Conservation (phyloP, 2,329 filamentous ascomycete species). For the Claviceps fusiformis region DNA sequence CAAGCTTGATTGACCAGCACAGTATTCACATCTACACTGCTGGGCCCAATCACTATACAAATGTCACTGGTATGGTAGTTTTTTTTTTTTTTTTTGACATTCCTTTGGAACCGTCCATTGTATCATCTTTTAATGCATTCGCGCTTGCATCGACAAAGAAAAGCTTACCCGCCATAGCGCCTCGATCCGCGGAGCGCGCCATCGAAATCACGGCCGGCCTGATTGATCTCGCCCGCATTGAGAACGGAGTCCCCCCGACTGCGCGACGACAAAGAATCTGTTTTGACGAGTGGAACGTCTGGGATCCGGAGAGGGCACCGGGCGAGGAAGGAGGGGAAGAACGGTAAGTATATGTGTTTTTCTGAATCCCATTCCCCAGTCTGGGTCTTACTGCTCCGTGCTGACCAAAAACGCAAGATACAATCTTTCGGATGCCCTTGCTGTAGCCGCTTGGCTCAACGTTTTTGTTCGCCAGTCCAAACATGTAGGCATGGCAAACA, state of each 20-base stretch:
- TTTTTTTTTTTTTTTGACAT: background rate
- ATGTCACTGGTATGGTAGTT: background rate
- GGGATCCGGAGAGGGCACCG: background rate
- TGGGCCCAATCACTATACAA: background rate
- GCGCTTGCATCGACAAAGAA: background rate
- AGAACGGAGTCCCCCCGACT: background rate
- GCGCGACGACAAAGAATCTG: background rate
- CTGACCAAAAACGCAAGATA: background rate
- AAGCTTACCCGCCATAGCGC: background rate
- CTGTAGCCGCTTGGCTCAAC: background rate
- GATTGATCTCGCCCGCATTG: background rate
- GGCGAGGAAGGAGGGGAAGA: background rate
- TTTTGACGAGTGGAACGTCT: constrained; percentile 1
- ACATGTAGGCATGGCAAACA: background rate
- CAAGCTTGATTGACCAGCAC: background rate
- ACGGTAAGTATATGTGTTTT: background rate
- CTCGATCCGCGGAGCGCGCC: background rate
- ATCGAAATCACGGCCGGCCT: background rate
- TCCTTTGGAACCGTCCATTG: no score
- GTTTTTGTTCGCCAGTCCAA: background rate
- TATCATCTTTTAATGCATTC: background rate
- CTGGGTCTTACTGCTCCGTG: background rate
- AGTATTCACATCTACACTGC: constrained; percentile 1
- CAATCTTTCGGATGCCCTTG: background rate
- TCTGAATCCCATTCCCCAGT: background rate